These are phyloP conservation scores for Staphylotrichum longicolle DNA, from an alignment of 495 filamentous ascomycete species.

Conservation along the genomic window DNA sequence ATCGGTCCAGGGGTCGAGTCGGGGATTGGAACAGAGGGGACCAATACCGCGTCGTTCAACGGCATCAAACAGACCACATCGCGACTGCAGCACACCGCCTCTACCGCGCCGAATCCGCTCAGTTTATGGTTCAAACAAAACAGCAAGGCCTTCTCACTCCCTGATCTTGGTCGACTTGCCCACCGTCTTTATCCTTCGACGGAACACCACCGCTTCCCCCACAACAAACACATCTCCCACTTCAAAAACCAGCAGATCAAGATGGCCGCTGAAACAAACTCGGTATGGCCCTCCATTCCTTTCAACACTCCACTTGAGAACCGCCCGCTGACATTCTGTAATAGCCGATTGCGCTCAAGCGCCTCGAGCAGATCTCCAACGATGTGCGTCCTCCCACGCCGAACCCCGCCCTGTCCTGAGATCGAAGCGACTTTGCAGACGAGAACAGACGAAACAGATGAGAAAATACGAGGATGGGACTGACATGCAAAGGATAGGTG, in stretches of 20 bases:
- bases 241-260: slow-evolving; percentile 14
- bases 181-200: neutral
- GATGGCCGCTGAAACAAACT: slow-evolving; percentile 35
- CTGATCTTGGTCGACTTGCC: neutral
- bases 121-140: neutral
- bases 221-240: neutral
- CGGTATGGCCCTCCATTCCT: slow-evolving; percentile 19
- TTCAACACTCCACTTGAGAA: neutral
- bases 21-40: neutral
- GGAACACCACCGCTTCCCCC: neutral
- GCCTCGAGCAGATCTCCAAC: slow-evolving; percentile 78
- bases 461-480: neutral
- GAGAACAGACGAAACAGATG: too few relatives aligned
- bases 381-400: slow-evolving; percentile 56
- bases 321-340: slow-evolving; percentile 9
- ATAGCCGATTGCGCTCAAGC: slow-evolving; percentile 71
- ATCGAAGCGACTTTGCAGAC: neutral
- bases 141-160: neutral
- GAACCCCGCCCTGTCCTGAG: slow-evolving; percentile 2
- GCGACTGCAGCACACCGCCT: neutral
- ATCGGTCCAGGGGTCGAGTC: slow-evolving; percentile 1
- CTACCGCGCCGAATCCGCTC: neutral
- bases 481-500: slow-evolving; percentile 55
- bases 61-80: neutral
- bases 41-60: slow-evolving; percentile 4